These are phyloP conservation scores for Talaromyces stipitatus DNA, from an alignment of 495 filamentous ascomycete genomes.

Conservation along the genomic window DNA sequence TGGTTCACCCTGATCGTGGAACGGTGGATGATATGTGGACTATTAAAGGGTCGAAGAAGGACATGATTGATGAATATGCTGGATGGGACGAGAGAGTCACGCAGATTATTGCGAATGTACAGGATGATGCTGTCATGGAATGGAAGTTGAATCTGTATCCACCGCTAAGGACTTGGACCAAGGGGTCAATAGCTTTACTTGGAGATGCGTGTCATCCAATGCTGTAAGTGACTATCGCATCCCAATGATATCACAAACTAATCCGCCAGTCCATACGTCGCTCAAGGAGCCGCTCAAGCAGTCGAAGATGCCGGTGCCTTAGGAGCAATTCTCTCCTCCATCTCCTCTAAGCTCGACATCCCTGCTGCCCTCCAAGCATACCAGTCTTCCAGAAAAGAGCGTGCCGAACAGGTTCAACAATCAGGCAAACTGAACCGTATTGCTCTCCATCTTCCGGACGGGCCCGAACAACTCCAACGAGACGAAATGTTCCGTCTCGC, in stretches of 20 bases:
- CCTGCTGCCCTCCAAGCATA: conserved; percentile 36
- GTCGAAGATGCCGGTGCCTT: conserved; percentile 50
- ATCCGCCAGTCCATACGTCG: conserved; percentile 28
- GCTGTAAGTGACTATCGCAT: conserved; percentile 25
- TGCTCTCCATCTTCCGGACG: conserved; percentile 47
- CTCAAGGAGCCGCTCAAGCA: conserved; percentile 46
- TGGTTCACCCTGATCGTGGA: conserved; percentile 31
- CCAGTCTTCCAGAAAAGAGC: conserved; percentile 38
- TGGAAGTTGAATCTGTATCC: conserved; percentile 57
- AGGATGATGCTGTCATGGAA: conserved; percentile 50
- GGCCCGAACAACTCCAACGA: conserved; percentile 40
- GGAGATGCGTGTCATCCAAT: conserved; percentile 67
- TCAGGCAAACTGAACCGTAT: conserved; percentile 43
- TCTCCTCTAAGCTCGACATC: conserved; percentile 31
- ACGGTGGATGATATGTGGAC: conserved; percentile 36
- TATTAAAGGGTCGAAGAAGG: conserved; percentile 33
- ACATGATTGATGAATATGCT: conserved; percentile 30
- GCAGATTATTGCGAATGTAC: conserved; percentile 29
- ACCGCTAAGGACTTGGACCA: conserved; percentile 49
- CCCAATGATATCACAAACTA: neutral
- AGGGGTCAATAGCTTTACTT: conserved; percentile 51
- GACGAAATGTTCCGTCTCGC: conserved; percentile 38
- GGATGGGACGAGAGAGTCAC: conserved; percentile 29
- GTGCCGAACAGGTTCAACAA: conserved; percentile 43
- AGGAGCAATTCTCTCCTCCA: conserved; percentile 35